Evolutionary conservation across 2,329 filamentous ascomycete species (phyloP), one percentile per base, ranked within the genome.

Genomic region (Hymenoscyphus albidus): DNA sequence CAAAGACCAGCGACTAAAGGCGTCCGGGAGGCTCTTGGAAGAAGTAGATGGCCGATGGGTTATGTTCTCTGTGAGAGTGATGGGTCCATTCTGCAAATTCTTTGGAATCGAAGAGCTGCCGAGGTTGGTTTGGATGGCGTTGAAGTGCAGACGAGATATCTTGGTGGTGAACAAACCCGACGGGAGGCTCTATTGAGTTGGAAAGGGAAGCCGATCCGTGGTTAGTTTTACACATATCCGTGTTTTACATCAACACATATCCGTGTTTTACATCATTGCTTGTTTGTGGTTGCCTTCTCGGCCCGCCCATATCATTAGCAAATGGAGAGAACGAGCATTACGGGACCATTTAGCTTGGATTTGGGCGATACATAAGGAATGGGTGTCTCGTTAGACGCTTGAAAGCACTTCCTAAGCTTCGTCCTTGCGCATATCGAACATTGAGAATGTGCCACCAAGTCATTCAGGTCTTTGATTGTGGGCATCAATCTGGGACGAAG

Each of bases 1-100:
- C 86, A 88, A 68, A 81, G 83, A 66, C 81, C 86, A 62, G 90
- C 92, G 39, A 96, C 93, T 0, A 90, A 86, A 72, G 94, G 93
- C 0, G 87, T 96, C 2, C 80, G 91, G 64, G 87, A 92, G 58
- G 87, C 91, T 31, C 73, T 97, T 69, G 82, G 83, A 4, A 79
- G 85, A 64, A 90, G 89, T 73, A 76, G 79, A 44, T 87, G 84
- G 79, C 90, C 92, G 0, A 84, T 97, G 81, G 87, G 88, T 0
- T 96, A 87, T 71, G 76, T 91, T 32, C 85, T 84, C 63, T 86
- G 90, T 65, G 82, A 83, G 0, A 71, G 72, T 16, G 80, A 83
- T 1, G 90, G 90, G 0, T 73, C 74, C 7, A 74, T 92, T 27
- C 77, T 82, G 71, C 89, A 93, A 77, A 84, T 93, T 76, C 70